Percentiles rank a stretch among this genome's conserved stretches.
Conservation (phyloP, 345 rosid genomes). For the Ricinus communis region DNA sequence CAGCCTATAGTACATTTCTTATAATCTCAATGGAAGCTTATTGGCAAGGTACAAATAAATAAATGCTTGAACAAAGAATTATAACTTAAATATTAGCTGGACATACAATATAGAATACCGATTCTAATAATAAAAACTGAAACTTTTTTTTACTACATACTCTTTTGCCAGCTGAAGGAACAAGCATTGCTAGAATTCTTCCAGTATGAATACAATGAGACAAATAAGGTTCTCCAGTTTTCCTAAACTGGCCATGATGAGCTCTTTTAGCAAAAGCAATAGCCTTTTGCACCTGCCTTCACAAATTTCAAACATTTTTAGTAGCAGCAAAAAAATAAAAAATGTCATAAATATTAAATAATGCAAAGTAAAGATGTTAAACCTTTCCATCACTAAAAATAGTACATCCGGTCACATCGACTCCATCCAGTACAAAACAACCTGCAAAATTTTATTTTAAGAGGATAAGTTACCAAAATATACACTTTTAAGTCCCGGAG, state of each 20-base stretch:
- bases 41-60: background rate
- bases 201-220: conserved; percentile 68
- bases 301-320: conserved; percentile 35
- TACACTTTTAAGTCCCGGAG: background rate
- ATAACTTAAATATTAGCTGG: too few relatives aligned
- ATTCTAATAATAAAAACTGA: too few relatives aligned
- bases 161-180: conserved; percentile 56
- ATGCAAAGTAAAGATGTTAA: conserved; percentile 31
- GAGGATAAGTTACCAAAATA: background rate
- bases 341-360: background rate
- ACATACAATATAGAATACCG: too few relatives aligned
- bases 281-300: conserved; percentile 82
- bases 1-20: conserved; percentile 42
- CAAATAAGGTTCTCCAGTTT: conserved; percentile 70
- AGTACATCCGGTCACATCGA: conserved; percentile 62
- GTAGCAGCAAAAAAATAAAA: background rate
- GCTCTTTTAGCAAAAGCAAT: conserved; percentile 64
- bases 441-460: conserved; percentile 30
- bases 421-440: conserved; percentile 53
- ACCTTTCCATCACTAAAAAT: conserved; percentile 62
- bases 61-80: background rate
- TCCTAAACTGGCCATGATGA: conserved; percentile 64
- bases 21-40: conserved; percentile 8
- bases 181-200: conserved; percentile 62
- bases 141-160: too few relatives aligned